Evolutionary conservation across 139 green algal species (phyloP), one percentile per base, ranked within the genome.

Genomic region (Auxenochlorella pyrenoidosa): DNA sequence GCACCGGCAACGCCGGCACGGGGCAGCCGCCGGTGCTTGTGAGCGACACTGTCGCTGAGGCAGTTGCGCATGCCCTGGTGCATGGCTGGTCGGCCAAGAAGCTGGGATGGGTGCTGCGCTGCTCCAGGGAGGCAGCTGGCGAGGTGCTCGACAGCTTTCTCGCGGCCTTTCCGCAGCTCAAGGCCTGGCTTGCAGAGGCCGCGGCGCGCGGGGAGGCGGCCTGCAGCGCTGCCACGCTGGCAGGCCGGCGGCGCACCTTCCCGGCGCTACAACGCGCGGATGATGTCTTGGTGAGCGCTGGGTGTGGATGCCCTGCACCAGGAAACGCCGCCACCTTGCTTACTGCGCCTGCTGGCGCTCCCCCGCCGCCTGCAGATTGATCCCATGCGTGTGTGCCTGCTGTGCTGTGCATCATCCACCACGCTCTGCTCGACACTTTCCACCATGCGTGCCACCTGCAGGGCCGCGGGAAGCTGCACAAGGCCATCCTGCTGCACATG

Each of bases 381-480:
- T n/a, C n/a, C n/a, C n/a, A n/a, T n/a, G n/a, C n/a, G n/a, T n/a
- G n/a, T n/a, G n/a, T 41, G 3, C 47, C 47, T 54, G 8, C 47
- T 54, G 8, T 54, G 47, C 47, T 10, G 8, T 54, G 40, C 40
- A n/a, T 1, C 30, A 21, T 18, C 72, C n/a, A 36, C 65, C 65
- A 38, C 65, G 40, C n/a, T 70, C 47, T 26, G 51, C 36, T 84
- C 54, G 18, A 21, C n/a, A 12, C 32, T 30, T 47, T 75, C 34
- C n/a, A n/a, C 1, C 34, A 75, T 40, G 6, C 47, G 47, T 10
- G 6, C 8, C 3, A 13, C 0, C n/a, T 82, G 51, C 84, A 88
- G 84, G 84, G 43, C 18, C 73, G 59, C 1, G 84, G 84, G 41
- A 83, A 76, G 73, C 59, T 83, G 71, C 75, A 83, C 84, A 88